Base-by-base conservation (phyloP, 2,329 filamentous ascomycete genomes). In the Chaetomiaceae sp. region DNA sequence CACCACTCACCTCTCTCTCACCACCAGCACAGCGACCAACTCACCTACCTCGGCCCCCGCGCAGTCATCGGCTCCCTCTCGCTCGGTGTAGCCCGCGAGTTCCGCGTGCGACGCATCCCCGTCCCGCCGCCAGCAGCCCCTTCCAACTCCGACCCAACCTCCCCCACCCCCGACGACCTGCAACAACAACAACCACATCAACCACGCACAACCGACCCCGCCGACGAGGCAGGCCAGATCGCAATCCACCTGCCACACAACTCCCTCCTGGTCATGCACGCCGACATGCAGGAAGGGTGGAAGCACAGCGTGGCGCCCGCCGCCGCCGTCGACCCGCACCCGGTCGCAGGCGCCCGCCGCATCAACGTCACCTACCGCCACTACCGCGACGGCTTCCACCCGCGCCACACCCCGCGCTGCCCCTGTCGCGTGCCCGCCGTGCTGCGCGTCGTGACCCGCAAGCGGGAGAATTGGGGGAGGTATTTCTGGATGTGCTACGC, bases 281-380 rank as follows among this genome's bases (percentile, higher is more conserved):
- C 91, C 1, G 88, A 95, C 62, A 97, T 95, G 88, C 91, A 97
- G 61, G 91, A 97, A 61, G 84, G 86, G 61, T 97, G 89, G 89
- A 97, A 96, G 64, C 93, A 98, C 64, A 78, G 79, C 55, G 86
- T 98, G 35, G 74, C 81, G 0, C 86, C 89, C 0, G 83, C 86
- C 0, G 73, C 75, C 39, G 79, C 83, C 4, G 86, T 97, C 48
- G 84, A 89, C 51, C 88, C 88, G 1, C 93, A 98, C 63, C 88
- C 90, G 0, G 63, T 95, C 1, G 78, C 90, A 0, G 84, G 84
- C 1, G 89, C 82, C 56, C 83, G 80, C 53, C 77, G 93, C 33
- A 90, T 98, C 57, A 97, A 97, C 61, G 78, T 98, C 62, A 98
- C 93, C 0, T 98, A 96, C 65, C 81, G 93, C 6, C 83, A 87